Evolutionary conservation across 2,329 filamentous ascomycete species (phyloP).

Genomic region (Colletotrichum falcatum): DNA sequence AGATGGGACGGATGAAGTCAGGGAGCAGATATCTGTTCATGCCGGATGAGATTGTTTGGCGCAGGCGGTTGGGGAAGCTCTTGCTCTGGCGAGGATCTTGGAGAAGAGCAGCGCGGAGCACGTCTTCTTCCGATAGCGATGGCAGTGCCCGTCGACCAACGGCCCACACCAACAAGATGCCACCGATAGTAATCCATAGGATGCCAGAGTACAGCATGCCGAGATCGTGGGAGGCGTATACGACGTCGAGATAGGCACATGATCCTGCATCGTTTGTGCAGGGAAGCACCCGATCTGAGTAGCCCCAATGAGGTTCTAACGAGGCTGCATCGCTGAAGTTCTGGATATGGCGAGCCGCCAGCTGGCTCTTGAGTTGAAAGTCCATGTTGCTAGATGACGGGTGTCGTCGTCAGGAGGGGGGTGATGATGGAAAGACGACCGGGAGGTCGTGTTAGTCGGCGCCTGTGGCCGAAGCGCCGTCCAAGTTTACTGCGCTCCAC

Average conservation of each 20-base stretch:
- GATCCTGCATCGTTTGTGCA: slow-evolving; percentile 61
- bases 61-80: slow-evolving; percentile 46
- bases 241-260: slow-evolving; percentile 63
- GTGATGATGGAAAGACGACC: neutral
- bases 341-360: slow-evolving; percentile 52
- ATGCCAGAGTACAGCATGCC: slow-evolving; percentile 64
- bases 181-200: slow-evolving; percentile 60
- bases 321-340: slow-evolving; percentile 52
- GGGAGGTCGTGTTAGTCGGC: neutral
- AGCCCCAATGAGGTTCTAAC: slow-evolving; percentile 61
- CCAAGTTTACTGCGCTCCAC: neutral
- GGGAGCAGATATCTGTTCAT: slow-evolving; percentile 66
- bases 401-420: neutral
- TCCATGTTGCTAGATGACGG: slow-evolving; percentile 30
- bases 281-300: slow-evolving; percentile 58
- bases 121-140: slow-evolving; percentile 39
- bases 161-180: slow-evolving; percentile 58
- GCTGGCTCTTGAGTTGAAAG: slow-evolving; percentile 17
- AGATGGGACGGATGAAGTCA: slow-evolving; percentile 67
- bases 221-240: slow-evolving; percentile 62
- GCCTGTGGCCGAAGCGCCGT: neutral
- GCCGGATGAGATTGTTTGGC: slow-evolving; percentile 49
- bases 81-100: slow-evolving; percentile 24
- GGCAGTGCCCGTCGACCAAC: slow-evolving; percentile 46
- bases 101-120: slow-evolving; percentile 25